Conservation (phyloP, 164 flowering plant genomes). For the Warburgia ugandensis region DNA sequence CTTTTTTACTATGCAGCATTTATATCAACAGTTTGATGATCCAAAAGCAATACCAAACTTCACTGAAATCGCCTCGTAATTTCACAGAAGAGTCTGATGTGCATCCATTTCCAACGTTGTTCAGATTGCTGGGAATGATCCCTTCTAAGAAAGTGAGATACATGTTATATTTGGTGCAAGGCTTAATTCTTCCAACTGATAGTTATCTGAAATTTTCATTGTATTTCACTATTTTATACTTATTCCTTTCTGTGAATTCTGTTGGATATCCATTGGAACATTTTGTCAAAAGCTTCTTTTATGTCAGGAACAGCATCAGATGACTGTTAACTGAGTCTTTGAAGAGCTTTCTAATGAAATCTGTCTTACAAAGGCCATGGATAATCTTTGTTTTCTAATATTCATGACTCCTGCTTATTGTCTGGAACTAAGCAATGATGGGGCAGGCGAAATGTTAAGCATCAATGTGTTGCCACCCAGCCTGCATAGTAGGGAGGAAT, state of each 20-base stretch:
- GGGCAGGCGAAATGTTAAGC: no score
- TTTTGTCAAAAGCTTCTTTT: no score
- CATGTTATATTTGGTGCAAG: not conserved
- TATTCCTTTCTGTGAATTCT: no score
- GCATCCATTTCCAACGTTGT: slow-evolving; percentile 84
- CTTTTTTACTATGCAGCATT: slow-evolving; percentile 39
- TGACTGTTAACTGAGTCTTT: not conserved
- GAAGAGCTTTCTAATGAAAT: not conserved
- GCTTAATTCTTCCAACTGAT: not conserved
- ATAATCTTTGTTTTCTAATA: no score
- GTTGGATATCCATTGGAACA: no score
- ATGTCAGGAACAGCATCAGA: no score
- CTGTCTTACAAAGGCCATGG: not conserved
- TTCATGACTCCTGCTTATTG: not conserved
- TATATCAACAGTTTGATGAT: slow-evolving; percentile 80
- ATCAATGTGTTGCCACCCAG: no score
- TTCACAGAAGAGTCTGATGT: slow-evolving; percentile 50
- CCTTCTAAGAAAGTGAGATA: slow-evolving; percentile 71
- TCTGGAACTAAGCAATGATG: no score
- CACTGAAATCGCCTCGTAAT: slow-evolving; percentile 49
- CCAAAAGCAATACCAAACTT: slow-evolving; percentile 45
- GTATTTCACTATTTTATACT: no score
- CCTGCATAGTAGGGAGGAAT: no score
- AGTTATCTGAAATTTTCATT: no score
- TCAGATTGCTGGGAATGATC: slow-evolving; percentile 62